A percentile compares a stretch with the other conserved stretches of the same genome.
Evolutionary conservation across 2,329 filamentous ascomycete genomes (phyloP).

Genomic region (Mariannaea sp.): DNA sequence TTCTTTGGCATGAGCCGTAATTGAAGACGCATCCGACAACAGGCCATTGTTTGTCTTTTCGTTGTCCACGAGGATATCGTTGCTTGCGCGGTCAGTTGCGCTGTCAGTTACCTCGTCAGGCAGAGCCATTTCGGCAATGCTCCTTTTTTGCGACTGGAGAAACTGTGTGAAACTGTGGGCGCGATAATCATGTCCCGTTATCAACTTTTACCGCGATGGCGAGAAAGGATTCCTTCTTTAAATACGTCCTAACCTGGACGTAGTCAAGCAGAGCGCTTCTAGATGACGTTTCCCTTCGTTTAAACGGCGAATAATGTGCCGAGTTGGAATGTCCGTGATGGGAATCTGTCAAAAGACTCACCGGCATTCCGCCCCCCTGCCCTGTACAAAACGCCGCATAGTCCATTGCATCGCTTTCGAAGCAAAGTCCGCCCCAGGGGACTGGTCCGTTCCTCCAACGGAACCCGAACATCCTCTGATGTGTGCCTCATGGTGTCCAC

Average conservation of each 20-base stretch:
- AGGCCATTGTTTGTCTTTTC: background rate
- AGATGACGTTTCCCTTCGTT: background rate
- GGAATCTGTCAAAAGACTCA: background rate
- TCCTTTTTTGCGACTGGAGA: background rate
- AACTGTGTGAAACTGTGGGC: background rate
- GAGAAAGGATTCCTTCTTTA: too few species aligned
- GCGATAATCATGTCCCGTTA: background rate
- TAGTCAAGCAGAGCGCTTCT: too few species aligned
- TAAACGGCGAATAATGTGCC: background rate
- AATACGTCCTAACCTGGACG: too few species aligned
- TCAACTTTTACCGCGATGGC: too few species aligned
- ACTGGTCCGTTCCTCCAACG: too few species aligned
- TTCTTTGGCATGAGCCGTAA: background rate
- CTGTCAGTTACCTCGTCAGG: too few species aligned
- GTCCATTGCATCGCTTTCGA: too few species aligned
- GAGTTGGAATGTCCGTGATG: background rate
- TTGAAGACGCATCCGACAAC: background rate
- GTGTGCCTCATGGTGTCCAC: background rate
- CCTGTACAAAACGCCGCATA: too few species aligned
- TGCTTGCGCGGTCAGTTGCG: too few species aligned
- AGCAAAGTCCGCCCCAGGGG: too few species aligned
- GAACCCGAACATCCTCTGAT: background rate
- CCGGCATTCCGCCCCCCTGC: background rate
- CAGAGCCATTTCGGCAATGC: slow-evolving; percentile 2
- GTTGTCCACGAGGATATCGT: background rate